phyloP scores from a whole-genome alignment of 1,284 basidiomycete genomes.

The Ceratobasidium theobromae region DNA sequence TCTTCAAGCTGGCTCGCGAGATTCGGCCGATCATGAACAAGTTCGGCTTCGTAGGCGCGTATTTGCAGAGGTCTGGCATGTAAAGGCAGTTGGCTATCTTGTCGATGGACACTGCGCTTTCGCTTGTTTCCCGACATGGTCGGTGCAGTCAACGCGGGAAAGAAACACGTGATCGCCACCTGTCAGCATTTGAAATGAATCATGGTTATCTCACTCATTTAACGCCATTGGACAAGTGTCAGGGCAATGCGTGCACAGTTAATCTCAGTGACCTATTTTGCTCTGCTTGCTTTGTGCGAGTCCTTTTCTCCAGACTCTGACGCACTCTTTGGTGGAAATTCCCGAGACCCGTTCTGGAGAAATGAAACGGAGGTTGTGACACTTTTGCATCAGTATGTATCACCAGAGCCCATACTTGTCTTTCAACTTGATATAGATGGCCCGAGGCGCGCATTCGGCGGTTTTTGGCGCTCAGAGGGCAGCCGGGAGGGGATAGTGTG shows the following conservation, averaged over 20 bases:
- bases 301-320: background rate
- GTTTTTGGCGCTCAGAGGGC: background rate
- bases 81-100: background rate
- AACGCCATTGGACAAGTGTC: background rate
- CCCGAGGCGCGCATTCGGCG: background rate
- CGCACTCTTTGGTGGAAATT: background rate
- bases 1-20: constrained; percentile 48
- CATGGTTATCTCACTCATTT: background rate
- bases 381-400: background rate
- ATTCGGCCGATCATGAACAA: constrained; percentile 54
- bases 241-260: background rate
- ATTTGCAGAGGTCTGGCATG: constrained; percentile 41
- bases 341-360: background rate
- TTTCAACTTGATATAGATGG: constrained; percentile 5
- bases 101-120: background rate
- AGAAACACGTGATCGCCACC: background rate
- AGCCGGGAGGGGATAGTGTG: background rate
- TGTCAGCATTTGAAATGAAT: too few species aligned
- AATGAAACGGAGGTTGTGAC: background rate
- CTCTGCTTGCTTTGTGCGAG: background rate
- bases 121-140: constrained; percentile 5
- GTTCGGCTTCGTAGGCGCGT: constrained; percentile 67
- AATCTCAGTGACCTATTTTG: background rate
- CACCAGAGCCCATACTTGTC: background rate
- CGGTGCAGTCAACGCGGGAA: background rate